Evolutionary conservation across 768 basidiomycete species (phyloP), one percentile per base, ranked within the genome.

Genomic region (Fistulinella prunicolor): DNA sequence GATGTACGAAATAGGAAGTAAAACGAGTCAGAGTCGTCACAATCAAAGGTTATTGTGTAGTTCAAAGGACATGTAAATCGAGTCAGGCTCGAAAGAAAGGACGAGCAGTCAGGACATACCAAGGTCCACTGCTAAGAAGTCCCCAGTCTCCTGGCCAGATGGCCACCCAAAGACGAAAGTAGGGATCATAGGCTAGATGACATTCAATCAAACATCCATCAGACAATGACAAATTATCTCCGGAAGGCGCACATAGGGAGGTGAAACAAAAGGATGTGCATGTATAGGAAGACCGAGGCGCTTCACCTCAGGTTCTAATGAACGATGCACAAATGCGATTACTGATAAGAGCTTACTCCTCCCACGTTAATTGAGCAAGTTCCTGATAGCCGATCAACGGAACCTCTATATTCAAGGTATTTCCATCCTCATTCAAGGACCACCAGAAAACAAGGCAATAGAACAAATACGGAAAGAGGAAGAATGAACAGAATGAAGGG

Each of bases 131-230:
- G 96, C 93, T 30, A 98, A 83, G 67, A 77, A 96, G 45, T 94
- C 86, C 10, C 96, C 95, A 12, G 73, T 77, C 73, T 99, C 96
- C 49, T 87, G 69, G 4, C 94, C 92, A 9, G 84, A 81, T 6
- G 96, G 96, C 87, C 92, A 98, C 22, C 87, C 89, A 58, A 98
- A 97, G 41, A 98, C 96, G 66, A 75, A 99, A 0, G 96, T 94
- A 4, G 96, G 96, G 44, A 98, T 91, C 96, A 94, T 92, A 16
- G 89, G 89, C 90, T 93, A 42, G n/a, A n/a, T n/a, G n/a, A n/a
- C n/a, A n/a, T n/a, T n/a, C n/a, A n/a, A 46, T 14, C 9, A 48
- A 46, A 53, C 17, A 29, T 14, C 17, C 38, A 46, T 55, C 39
- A 67, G 54, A 42, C 16, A 30, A 43, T 20, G 16, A 46, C 37